Evolutionary conservation across 148 eudicot species (phyloP), one percentile per base, ranked within the genome.

Genomic region (Rhododendron molle): DNA sequence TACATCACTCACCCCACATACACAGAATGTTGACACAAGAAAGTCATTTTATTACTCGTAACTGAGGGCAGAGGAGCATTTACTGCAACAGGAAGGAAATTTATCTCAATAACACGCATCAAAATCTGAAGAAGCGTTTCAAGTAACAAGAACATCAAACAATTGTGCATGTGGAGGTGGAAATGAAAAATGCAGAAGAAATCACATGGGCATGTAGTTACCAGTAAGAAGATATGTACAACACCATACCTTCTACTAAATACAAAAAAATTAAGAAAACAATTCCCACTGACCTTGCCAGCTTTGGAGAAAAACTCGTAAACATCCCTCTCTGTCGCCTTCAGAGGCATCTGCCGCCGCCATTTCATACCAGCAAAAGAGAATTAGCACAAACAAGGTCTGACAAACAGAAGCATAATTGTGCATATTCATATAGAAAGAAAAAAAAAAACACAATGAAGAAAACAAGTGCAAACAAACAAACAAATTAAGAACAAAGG

Each of bases 261-360:
- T n/a, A 28, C 44, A 73, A 18, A 30, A 30, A 44, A 32, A 44
- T 12, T 6, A 30, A 32, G 26, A 82, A n/a, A 28, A 83, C 1
- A 74, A 81, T 12, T 36, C 47, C 78, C 79, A 88, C 95, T 85
- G 81, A 97, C 98, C 96, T 95, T 97, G 84, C 99, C 99, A 76
- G 98, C 98, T 92, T 93, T 90, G 16, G 98, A 92, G 88, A 97
- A 97, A 86, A 97, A 97, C 86, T 95, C 99, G 81, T 91, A 97
- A 84, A 94, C 98, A 85, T 97, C 98, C 83, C 94, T 91, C 86
- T 97, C 98, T 4, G 94, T 88, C 36, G 96, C 99, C 90, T 94
- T 97, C 71, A 97, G 92, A 78, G 99, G 98, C 99, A 97, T 97
- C 99, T 97, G 89, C 69, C 77, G 43, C 40, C 79, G 85, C 13